phyloP scores from a whole-genome alignment of 345 rosid genomes.

The Salix exigua region DNA sequence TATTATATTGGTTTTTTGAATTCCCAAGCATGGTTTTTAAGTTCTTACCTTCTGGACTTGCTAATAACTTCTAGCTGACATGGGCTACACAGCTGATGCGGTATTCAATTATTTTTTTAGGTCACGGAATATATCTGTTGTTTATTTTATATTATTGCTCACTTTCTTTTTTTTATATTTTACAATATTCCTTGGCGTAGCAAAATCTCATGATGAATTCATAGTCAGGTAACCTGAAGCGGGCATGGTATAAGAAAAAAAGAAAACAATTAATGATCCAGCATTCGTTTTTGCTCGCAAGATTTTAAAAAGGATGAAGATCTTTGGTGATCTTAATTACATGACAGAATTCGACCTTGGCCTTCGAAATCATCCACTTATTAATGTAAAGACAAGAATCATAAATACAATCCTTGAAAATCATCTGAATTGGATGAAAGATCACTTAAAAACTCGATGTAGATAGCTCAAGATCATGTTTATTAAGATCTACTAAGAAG shows the following conservation, averaged over 20 bases:
- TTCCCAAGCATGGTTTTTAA: slow-evolving; percentile 12
- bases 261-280: background rate
- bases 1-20: background rate
- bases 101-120: background rate
- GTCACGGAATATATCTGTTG: background rate
- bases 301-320: background rate
- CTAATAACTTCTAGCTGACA: background rate
- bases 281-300: background rate
- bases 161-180: background rate
- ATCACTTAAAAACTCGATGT: background rate
- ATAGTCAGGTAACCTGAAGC: background rate
- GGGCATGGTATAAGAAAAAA: background rate
- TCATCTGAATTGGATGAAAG: background rate
- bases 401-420: background rate
- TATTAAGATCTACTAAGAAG: background rate
- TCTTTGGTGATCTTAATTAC: background rate
- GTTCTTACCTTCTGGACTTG: slow-evolving; percentile 11
- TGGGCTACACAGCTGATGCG: background rate
- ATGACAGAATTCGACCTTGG: background rate
- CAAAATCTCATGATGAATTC: background rate
- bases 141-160: background rate
- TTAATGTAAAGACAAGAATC: background rate
- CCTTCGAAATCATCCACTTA: background rate
- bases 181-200: background rate
- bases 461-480: background rate